Conservation (phyloP, 371 early-diverging fungal genomes). For the Zychaea mexicana region DNA sequence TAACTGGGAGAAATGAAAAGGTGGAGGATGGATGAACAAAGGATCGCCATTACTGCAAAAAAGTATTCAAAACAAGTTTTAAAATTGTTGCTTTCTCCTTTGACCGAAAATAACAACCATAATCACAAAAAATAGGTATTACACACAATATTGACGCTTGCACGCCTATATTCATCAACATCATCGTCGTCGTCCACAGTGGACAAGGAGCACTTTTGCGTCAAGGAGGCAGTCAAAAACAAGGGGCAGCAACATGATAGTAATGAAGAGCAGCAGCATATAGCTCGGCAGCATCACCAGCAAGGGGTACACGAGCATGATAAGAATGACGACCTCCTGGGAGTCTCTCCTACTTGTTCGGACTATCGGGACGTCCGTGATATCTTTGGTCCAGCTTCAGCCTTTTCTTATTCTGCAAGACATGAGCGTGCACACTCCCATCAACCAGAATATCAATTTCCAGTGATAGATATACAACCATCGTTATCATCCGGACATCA, state of each 20-base stretch:
- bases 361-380: constrained; percentile 20
- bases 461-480: neutral
- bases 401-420: neutral
- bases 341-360: neutral
- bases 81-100: no score
- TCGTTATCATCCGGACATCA: constrained; percentile 1
- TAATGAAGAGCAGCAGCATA: no score
- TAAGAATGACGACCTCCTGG: neutral
- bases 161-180: constrained; percentile 6
- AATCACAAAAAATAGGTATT: constrained; percentile 10
- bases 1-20: no score
- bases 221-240: neutral
- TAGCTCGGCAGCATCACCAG: neutral
- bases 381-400: constrained; percentile 13
- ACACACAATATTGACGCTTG: constrained; percentile 8
- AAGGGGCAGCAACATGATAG: neutral
- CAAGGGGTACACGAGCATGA: neutral
- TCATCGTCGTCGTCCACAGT: no score
- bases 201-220: neutral
- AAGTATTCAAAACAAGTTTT: no score
- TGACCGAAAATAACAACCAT: no score
- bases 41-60: neutral
- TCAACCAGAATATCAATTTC: constrained; percentile 2
- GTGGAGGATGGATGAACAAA: no score
- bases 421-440: constrained; percentile 1